These are phyloP conservation scores for Mycosphaerella sp. DNA, from an alignment of 2,329 filamentous ascomycete genomes.

Conservation along the genomic window DNA sequence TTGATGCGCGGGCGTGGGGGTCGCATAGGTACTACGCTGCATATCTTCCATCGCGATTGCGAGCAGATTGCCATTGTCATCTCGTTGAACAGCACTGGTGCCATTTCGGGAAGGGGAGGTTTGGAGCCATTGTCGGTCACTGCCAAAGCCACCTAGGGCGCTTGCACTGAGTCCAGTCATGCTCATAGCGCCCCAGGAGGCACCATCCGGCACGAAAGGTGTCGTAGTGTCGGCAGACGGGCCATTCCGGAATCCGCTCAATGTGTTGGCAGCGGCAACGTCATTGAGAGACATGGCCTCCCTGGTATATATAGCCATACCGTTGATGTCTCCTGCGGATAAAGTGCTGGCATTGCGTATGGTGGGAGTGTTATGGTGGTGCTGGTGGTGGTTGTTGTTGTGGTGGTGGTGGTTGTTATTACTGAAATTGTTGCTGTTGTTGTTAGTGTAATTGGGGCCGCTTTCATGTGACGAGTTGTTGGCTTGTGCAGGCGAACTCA, in stretches of 20 bases:
- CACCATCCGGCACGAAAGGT: conserved; percentile 6
- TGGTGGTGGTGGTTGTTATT: neutral
- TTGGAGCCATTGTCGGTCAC: conserved; percentile 8
- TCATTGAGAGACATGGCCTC: conserved; percentile 9
- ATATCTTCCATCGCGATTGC: conserved; percentile 4
- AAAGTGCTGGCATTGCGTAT: neutral
- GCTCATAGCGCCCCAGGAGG: conserved; percentile 7
- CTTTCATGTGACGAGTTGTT: neutral
- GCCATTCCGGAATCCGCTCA: conserved; percentile 12
- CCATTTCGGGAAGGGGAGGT: neutral
- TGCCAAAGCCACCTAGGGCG: neutral
- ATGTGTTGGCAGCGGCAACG: conserved; percentile 6
- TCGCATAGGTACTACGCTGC: conserved; percentile 1
- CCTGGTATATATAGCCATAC: conserved; percentile 6
- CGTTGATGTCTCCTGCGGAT: conserved; percentile 6
- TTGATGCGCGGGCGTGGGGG: neutral
- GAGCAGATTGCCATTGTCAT: neutral
- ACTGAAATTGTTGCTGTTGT: neutral
- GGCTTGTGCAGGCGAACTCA: neutral
- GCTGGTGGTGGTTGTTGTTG: neutral
- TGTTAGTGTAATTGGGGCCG: neutral
- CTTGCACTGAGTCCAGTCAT: neutral
- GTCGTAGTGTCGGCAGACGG: conserved; percentile 4
- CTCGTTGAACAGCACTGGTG: neutral
- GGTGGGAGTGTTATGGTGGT: neutral